phyloP scores from a whole-genome alignment of 2,329 filamentous ascomycete genomes.

The Metarhizium guizhouense region DNA sequence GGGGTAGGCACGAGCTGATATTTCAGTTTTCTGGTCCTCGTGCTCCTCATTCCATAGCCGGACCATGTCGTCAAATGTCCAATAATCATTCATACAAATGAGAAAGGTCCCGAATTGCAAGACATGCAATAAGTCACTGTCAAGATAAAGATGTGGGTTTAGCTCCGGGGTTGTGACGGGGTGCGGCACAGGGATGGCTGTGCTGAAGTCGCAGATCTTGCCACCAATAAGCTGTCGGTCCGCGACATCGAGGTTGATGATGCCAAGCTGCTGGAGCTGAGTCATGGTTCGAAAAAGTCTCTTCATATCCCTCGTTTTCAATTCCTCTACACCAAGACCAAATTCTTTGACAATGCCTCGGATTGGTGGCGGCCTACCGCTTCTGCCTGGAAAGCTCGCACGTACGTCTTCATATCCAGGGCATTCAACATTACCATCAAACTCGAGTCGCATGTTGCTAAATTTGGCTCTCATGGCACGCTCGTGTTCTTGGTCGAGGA shows the following conservation, averaged over 20 bases:
- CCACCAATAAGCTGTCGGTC: conserved; percentile 13
- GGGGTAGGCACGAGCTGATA: background rate
- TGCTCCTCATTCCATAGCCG: background rate
- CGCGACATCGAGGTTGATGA: background rate
- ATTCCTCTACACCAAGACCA: background rate
- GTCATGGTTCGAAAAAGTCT: background rate
- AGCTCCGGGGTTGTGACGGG: conserved; percentile 6
- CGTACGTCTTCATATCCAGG: background rate
- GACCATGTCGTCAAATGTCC: background rate
- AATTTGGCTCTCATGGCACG: conserved; percentile 5
- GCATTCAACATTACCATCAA: background rate
- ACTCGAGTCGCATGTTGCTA: background rate
- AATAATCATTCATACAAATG: background rate
- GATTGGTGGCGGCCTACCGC: conserved; percentile 10
- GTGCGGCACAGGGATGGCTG: conserved; percentile 16
- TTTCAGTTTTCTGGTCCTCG: background rate
- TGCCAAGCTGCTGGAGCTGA: background rate
- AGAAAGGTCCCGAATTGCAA: background rate
- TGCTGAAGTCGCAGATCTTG: conserved; percentile 17
- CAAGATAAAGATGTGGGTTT: background rate
- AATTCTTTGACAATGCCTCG: conserved; percentile 16
- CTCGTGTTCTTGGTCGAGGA: conserved; percentile 13
- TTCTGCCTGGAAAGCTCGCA: background rate
- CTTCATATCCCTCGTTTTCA: background rate
- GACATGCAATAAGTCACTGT: no score